A percentile compares a stretch with the other conserved stretches of the same genome.
Conservation (phyloP, 805 yeast species). For the Yamadazyma nakazawae region DNA sequence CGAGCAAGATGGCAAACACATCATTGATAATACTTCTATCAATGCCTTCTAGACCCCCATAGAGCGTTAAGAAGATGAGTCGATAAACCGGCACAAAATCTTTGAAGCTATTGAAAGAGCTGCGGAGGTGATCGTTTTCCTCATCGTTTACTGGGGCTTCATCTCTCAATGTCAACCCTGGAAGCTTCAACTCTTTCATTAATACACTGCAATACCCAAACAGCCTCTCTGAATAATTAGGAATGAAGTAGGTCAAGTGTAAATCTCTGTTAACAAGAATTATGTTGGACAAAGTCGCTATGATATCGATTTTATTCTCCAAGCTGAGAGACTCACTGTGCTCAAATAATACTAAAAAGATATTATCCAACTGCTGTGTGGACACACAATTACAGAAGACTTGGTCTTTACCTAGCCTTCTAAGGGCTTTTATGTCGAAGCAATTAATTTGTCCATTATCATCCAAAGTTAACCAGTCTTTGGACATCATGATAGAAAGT, state of each 20-base stretch:
- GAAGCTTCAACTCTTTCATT: slow-evolving; percentile 7
- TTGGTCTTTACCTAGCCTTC: slow-evolving; percentile 16
- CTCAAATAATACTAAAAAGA: slow-evolving; percentile 9
- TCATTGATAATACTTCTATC: slow-evolving; percentile 8
- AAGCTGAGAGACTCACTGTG: not conserved
- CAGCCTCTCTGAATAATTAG: slow-evolving; percentile 15
- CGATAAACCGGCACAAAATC: slow-evolving; percentile 23
- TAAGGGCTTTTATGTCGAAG: slow-evolving; percentile 9
- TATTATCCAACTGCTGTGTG: slow-evolving; percentile 9
- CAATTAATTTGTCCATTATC: not conserved
- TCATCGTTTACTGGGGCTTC: not conserved
- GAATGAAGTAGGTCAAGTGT: slow-evolving; percentile 19
- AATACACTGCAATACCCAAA: slow-evolving; percentile 9
- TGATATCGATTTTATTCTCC: slow-evolving; percentile 6
- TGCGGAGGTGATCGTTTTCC: slow-evolving; percentile 3
- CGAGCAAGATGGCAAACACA: slow-evolving; percentile 13
- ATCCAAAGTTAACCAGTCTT: slow-evolving; percentile 2
- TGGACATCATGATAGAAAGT: not conserved
- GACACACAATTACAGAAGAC: slow-evolving; percentile 15
- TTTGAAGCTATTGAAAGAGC: slow-evolving; percentile 1
- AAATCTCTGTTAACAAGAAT: slow-evolving; percentile 22
- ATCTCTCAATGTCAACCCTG: not conserved
- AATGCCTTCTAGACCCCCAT: slow-evolving; percentile 18
- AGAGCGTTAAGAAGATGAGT: slow-evolving; percentile 22
- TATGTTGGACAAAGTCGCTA: slow-evolving; percentile 26